A percentile compares a stretch with the other conserved stretches of the same genome.
These are phyloP conservation scores for Solanum gandarillasii DNA, from an alignment of 257 asterid genomes.

Conservation along the genomic window DNA sequence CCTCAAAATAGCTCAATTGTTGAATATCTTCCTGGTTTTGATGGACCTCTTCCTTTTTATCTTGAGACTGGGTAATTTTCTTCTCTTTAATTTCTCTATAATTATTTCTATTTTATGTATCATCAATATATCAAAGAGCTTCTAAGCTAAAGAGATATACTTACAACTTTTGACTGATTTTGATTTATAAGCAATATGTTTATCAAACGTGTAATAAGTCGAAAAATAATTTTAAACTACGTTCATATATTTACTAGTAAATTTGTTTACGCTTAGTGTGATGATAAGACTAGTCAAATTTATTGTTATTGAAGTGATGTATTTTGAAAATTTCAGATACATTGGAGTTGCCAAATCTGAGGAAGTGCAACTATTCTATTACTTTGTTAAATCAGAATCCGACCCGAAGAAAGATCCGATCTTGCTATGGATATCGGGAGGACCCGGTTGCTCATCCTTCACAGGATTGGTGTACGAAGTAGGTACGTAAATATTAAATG, in stretches of 20 bases:
- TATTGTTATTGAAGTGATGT: not conserved
- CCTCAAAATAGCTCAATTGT: not conserved
- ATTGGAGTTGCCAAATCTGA: constrained; percentile 1
- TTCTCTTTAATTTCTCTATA: not conserved
- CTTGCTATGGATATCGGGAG: constrained; percentile 19
- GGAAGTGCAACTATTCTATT: constrained; percentile 19
- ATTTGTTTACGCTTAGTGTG: not conserved
- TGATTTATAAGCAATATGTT: too few relatives aligned
- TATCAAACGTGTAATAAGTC: too few relatives aligned
- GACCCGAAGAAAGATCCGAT: constrained; percentile 12
- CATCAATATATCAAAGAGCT: not conserved
- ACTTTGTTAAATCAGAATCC: constrained; percentile 14
- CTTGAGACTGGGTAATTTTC: not conserved
- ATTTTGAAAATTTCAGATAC: constrained; percentile 1
- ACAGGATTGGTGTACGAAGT: constrained; percentile 8
- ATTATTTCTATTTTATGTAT: not conserved
- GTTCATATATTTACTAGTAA: not conserved
- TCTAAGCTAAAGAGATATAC: too few relatives aligned
- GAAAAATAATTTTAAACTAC: too few relatives aligned
- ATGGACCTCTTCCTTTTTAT: constrained; percentile 3
- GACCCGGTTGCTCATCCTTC: constrained; percentile 24
- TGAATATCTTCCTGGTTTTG: constrained; percentile 3
- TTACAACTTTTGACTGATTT: too few relatives aligned
- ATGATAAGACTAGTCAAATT: not conserved
- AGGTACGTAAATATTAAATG: not conserved